phyloP scores from a whole-genome alignment of 805 yeast genomes.

The Nakazawaea holstii region DNA sequence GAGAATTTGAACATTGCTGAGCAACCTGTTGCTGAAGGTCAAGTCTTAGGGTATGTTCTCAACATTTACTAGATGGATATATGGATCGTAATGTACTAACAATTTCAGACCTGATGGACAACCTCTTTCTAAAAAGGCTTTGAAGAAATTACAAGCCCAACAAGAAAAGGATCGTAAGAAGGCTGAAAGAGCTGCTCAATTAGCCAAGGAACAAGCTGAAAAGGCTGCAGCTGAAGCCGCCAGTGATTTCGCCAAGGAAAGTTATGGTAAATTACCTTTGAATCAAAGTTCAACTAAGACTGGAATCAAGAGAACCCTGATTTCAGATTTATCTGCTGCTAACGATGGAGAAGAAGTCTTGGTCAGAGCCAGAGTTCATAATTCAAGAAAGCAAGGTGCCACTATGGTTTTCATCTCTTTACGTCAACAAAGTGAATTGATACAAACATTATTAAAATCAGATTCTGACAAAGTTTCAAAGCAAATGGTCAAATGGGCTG shows the following conservation, averaged over 20 bases:
- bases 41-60: conserved; percentile 9
- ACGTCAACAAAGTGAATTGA: conserved; percentile 80
- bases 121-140: conserved; percentile 88
- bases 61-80: background rate
- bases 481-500: conserved; percentile 96
- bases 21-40: conserved; percentile 4
- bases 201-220: conserved; percentile 82
- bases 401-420: conserved; percentile 86
- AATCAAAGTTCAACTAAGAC: conserved; percentile 69
- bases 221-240: conserved; percentile 63
- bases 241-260: conserved; percentile 79
- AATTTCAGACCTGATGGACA: conserved; percentile 61
- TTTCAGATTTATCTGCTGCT: conserved; percentile 51
- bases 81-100: background rate
- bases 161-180: conserved; percentile 89
- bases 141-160: conserved; percentile 91
- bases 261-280: conserved; percentile 87
- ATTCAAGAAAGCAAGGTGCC: conserved; percentile 92
- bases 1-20: conserved; percentile 8
- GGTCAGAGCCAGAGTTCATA: conserved; percentile 92
- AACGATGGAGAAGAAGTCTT: conserved; percentile 73
- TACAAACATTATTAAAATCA: conserved; percentile 82
- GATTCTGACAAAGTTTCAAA: conserved; percentile 71
- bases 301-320: conserved; percentile 56
- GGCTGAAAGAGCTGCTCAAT: conserved; percentile 85